These are phyloP conservation scores for Botrytis squamosa DNA, from an alignment of 2,329 filamentous ascomycete genomes.

Conservation along the genomic window DNA sequence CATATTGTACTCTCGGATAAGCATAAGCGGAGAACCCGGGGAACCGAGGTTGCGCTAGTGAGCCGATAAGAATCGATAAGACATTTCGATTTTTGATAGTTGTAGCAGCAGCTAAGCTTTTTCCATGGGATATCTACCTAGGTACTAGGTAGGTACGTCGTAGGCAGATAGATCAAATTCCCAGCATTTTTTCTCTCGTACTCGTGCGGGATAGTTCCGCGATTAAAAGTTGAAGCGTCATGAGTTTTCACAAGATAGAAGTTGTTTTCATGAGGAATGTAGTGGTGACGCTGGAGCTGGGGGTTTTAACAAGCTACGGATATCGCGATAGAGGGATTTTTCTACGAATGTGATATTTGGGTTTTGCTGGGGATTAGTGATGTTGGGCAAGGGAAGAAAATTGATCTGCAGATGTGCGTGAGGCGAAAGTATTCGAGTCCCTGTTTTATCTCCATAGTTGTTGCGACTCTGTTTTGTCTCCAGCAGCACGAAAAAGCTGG, in stretches of 20 bases:
- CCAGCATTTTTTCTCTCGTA: background rate
- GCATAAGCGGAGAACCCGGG: conserved; percentile 4
- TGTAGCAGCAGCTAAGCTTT: background rate
- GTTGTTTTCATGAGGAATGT: background rate
- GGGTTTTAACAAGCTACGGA: background rate
- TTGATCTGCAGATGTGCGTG: background rate
- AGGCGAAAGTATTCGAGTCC: background rate
- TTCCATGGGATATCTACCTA: background rate
- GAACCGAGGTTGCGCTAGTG: conserved; percentile 4
- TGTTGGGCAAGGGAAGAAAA: background rate
- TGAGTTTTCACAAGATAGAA: background rate
- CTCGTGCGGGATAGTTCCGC: background rate
- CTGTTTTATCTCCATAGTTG: background rate
- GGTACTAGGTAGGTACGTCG: too few relatives aligned
- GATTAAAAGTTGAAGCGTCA: background rate
- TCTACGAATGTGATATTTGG: background rate
- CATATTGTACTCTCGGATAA: background rate
- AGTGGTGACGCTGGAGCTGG: background rate
- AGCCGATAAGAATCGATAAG: background rate
- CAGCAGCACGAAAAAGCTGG: background rate
- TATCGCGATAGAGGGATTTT: background rate
- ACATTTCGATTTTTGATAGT: background rate
- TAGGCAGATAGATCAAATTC: background rate
- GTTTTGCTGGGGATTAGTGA: background rate
- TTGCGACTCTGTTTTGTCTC: background rate